Conservation (phyloP, 2,329 filamentous ascomycete species). For the Annulohypoxylon truncatum region DNA sequence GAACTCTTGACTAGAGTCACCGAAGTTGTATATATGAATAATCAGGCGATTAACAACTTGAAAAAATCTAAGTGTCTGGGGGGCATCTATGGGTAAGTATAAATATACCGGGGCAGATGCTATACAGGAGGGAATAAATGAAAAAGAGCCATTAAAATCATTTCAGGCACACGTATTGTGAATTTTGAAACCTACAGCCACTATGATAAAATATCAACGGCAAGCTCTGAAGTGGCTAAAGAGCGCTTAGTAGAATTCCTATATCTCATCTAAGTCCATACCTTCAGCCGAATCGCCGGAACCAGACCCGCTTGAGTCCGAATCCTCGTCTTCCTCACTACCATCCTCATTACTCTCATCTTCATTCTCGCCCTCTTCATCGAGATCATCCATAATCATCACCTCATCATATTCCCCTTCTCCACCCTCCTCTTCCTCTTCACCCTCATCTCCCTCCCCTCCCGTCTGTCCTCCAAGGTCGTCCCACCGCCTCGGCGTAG, state of each 20-base stretch:
- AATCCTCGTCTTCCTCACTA: constrained; percentile 20
- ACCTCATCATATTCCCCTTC: constrained; percentile 13
- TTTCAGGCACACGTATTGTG: too few relatives aligned
- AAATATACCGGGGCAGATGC: neutral
- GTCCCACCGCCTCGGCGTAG: constrained; percentile 45
- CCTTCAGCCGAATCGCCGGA: constrained; percentile 31
- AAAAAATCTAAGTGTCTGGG: neutral
- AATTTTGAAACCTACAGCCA: neutral
- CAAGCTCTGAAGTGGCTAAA: neutral
- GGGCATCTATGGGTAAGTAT: neutral
- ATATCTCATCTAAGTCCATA: constrained; percentile 39
- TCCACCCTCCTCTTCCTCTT: constrained; percentile 33
- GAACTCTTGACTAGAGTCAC: too few relatives aligned
- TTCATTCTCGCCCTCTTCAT: neutral
- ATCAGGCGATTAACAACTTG: neutral
- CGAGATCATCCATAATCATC: constrained; percentile 6
- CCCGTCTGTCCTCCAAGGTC: constrained; percentile 34
- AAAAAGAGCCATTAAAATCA: too few relatives aligned
- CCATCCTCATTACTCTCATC: constrained; percentile 30
- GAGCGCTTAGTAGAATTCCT: neutral
- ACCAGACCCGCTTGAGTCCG: constrained; percentile 14
- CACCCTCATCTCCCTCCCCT: constrained; percentile 18
- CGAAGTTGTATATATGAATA: too few relatives aligned
- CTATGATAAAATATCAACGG: neutral
- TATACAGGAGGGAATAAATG: neutral